Conservation (phyloP, 345 rosid genomes). For the Eutrema japonicum region DNA sequence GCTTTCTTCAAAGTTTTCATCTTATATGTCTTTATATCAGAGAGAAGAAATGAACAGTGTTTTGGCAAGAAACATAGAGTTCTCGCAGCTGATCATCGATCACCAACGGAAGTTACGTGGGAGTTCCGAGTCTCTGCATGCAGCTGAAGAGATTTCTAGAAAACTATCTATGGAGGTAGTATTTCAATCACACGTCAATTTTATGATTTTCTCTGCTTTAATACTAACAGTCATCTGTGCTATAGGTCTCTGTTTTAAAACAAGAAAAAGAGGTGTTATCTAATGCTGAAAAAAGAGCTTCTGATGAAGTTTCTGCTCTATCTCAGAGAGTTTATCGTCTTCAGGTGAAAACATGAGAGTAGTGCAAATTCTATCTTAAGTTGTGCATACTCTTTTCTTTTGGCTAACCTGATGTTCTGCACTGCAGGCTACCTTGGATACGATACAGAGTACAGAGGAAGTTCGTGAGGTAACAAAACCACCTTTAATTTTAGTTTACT, state of each 20-base stretch:
- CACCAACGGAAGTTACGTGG: slow-evolving; percentile 83
- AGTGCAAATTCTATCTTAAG: slow-evolving; percentile 11
- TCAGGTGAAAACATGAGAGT: slow-evolving; percentile 59
- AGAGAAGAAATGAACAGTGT: slow-evolving; percentile 65
- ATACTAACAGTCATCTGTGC: slow-evolving; percentile 34
- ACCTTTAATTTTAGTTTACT: slow-evolving; percentile 5
- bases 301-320: slow-evolving; percentile 80
- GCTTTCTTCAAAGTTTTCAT: slow-evolving; percentile 27
- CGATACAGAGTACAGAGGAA: slow-evolving; percentile 84
- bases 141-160: slow-evolving; percentile 78
- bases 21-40: slow-evolving; percentile 50
- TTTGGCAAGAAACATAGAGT: slow-evolving; percentile 85
- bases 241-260: slow-evolving; percentile 72
- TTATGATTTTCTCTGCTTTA: slow-evolving; percentile 4
- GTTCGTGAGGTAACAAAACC: slow-evolving; percentile 73
- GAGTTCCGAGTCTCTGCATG: slow-evolving; percentile 67
- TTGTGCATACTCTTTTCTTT: slow-evolving; percentile 17
- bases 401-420: slow-evolving; percentile 46
- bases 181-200: slow-evolving; percentile 6
- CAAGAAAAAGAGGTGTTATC: slow-evolving; percentile 78
- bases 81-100: slow-evolving; percentile 76
- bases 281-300: slow-evolving; percentile 90
- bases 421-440: slow-evolving; percentile 89
- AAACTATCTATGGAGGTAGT: slow-evolving; percentile 86
- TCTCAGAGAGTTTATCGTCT: slow-evolving; percentile 80